Evolutionary conservation across 495 filamentous ascomycete species (phyloP).

Genomic region (Aspergillus incahuasiensis): DNA sequence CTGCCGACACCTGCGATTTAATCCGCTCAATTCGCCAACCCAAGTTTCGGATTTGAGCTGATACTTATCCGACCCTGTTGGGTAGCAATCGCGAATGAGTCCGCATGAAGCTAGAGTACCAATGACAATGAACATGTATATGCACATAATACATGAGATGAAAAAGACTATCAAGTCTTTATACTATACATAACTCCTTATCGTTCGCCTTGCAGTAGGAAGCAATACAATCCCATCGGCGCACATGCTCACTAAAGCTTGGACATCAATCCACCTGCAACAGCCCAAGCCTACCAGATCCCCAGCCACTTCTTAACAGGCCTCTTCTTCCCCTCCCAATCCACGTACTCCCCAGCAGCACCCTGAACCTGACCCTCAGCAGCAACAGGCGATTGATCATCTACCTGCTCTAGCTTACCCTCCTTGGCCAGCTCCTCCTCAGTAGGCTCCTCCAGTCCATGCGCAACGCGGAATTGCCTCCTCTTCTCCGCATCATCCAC

Average conservation of each 20-base stretch:
- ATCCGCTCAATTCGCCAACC: neutral
- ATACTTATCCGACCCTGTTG: neutral
- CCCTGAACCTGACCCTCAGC: constrained; percentile 14
- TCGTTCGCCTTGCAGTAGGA: neutral
- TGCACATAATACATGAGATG: constrained; percentile 13
- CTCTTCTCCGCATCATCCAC: constrained; percentile 79
- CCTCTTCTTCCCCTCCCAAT: constrained; percentile 44
- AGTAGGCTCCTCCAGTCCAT: constrained; percentile 61
- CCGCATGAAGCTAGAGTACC: neutral
- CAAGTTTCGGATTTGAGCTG: neutral
- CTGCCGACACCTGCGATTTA: neutral
- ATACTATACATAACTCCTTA: neutral
- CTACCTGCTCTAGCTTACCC: constrained; percentile 18
- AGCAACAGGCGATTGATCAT: constrained; percentile 32
- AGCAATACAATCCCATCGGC: neutral
- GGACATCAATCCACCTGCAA: neutral
- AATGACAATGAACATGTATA: constrained; percentile 10
- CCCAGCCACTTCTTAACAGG: constrained; percentile 60
- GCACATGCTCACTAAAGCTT: neutral
- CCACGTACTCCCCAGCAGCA: constrained; percentile 26
- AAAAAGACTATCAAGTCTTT: neutral
- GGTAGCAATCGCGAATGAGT: neutral
- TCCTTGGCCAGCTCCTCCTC: constrained; percentile 20
- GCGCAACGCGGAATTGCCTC: constrained; percentile 70
- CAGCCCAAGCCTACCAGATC: constrained; percentile 45